Base-by-base conservation (phyloP, 2,329 filamentous ascomycete genomes). In the Bipolaris gigantea region DNA sequence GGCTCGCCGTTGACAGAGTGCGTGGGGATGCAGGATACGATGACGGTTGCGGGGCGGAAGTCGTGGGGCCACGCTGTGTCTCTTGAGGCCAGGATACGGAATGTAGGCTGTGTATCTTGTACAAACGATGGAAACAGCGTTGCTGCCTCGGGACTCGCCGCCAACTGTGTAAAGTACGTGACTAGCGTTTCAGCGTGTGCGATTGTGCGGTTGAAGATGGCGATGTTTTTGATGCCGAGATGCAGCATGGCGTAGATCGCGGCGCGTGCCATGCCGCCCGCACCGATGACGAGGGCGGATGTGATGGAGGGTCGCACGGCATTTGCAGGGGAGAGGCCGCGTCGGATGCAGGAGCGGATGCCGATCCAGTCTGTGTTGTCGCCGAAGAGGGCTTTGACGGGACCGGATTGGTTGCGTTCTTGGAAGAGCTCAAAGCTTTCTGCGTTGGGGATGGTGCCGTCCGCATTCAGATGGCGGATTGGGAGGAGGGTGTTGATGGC, bases 301-400 rank as follows among this genome's bases (percentile, higher is more conserved):
- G 78, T 81, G 11, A 49, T 54, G 39, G 75, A 79, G 7, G 76
- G 68, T 8, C 80, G 78, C n/a, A 85, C 79, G 0, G 81, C 80
- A 58, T 85, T 85, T 2, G 87, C 86, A 0, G 89, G 89, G 0
- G 89, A 91, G 1, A 91, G 78, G 1, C 88, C 88, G 16, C 88
- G 80, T 7, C 86, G 81, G 32, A 92, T 83, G 64, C 88, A 90
- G 2, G 87, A 87, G 50, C 86, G 79, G 34, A 92, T 89, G 6
- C 89, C 89, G 30, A 91, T 87, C 86, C 89, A 92, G 70, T 92
- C 89, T 0, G 88, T 92, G 53, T 92, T 92, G 53, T 92, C 88
- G 0, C 89, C 89, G 57, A 90, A 89, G 0, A 91, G 77, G 0
- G 85, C 87, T 59, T 83, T 82, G 13, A 90, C 83, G 0, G 85